Percentiles rank a stretch among this genome's conserved stretches.
Evolutionary conservation across 495 filamentous ascomycete genomes (phyloP).

Genomic region (Elaphomyces granulatus): DNA sequence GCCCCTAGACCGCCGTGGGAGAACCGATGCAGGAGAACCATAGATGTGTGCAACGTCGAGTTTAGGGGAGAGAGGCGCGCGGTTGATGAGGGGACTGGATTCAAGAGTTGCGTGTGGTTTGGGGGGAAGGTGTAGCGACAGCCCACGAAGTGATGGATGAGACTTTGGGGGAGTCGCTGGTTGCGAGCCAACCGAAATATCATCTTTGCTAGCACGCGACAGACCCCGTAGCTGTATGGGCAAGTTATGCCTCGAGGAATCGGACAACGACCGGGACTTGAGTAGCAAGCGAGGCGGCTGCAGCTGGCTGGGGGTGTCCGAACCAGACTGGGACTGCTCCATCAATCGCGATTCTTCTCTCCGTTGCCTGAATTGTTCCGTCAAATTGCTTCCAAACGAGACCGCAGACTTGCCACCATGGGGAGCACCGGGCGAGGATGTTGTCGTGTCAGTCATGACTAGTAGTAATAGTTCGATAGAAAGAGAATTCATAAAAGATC

Average conservation of each 20-base stretch:
- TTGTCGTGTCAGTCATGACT: neutral
- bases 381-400: neutral
- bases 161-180: constrained; percentile 53
- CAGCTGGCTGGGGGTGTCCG: neutral
- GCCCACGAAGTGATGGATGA: constrained; percentile 40
- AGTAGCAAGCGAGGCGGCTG: constrained; percentile 16
- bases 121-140: constrained; percentile 63
- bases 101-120: constrained; percentile 31
- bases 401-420: neutral
- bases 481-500: no score
- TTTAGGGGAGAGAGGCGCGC: constrained; percentile 68
- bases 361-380: constrained; percentile 3
- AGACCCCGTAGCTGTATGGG: constrained; percentile 15
- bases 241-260: constrained; percentile 24
- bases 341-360: constrained; percentile 2
- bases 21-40: constrained; percentile 66
- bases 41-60: constrained; percentile 71
- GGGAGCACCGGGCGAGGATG: neutral
- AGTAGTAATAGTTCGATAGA: no score
- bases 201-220: constrained; percentile 54
- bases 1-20: constrained; percentile 75
- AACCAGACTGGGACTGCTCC: neutral
- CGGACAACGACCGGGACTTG: constrained; percentile 31
- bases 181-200: constrained; percentile 41
- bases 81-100: constrained; percentile 43